Evolutionary conservation across 2,329 filamentous ascomycete genomes (phyloP).

Genomic region (Penicillium sclerotiorum): DNA sequence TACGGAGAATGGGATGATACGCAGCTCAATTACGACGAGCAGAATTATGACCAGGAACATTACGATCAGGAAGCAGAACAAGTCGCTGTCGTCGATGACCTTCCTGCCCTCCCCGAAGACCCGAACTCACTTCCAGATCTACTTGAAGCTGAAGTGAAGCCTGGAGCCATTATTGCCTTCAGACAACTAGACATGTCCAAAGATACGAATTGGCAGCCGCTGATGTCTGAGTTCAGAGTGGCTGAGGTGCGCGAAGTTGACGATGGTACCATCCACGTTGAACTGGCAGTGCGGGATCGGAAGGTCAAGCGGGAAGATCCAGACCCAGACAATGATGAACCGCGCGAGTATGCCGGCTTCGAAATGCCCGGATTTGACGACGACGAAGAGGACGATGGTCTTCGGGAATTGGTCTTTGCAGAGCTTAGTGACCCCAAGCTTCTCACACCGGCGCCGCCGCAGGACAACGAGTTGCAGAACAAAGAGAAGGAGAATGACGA

Average conservation of each 20-base stretch:
- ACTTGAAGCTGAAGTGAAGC: constrained; percentile 32
- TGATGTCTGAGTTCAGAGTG: constrained; percentile 60
- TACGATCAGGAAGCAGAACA: constrained; percentile 3
- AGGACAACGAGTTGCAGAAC: constrained; percentile 24
- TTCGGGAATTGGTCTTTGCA: constrained; percentile 60
- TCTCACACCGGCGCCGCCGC: constrained; percentile 49
- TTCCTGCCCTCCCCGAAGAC: constrained; percentile 58
- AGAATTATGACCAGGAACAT: constrained; percentile 7
- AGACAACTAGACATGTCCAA: constrained; percentile 52
- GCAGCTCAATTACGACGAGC: constrained; percentile 39
- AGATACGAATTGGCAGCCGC: constrained; percentile 51
- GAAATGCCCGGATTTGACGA: constrained; percentile 70
- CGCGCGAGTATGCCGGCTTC: constrained; percentile 75
- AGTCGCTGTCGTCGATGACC: constrained; percentile 42
- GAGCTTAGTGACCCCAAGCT: constrained; percentile 72
- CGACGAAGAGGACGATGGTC: constrained; percentile 61
- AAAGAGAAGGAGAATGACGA: constrained; percentile 7
- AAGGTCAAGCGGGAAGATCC: constrained; percentile 64
- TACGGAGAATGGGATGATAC: constrained; percentile 27
- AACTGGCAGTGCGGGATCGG: constrained; percentile 70
- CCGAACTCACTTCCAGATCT: constrained; percentile 62
- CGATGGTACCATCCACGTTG: constrained; percentile 59
- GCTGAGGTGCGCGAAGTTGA: constrained; percentile 65
- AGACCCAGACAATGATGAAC: constrained; percentile 60
- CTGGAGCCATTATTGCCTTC: constrained; percentile 49